A percentile compares a stretch with the other conserved stretches of the same genome.
Evolutionary conservation across 495 filamentous ascomycete genomes (phyloP).

Genomic region (Chaetomium fimeti): DNA sequence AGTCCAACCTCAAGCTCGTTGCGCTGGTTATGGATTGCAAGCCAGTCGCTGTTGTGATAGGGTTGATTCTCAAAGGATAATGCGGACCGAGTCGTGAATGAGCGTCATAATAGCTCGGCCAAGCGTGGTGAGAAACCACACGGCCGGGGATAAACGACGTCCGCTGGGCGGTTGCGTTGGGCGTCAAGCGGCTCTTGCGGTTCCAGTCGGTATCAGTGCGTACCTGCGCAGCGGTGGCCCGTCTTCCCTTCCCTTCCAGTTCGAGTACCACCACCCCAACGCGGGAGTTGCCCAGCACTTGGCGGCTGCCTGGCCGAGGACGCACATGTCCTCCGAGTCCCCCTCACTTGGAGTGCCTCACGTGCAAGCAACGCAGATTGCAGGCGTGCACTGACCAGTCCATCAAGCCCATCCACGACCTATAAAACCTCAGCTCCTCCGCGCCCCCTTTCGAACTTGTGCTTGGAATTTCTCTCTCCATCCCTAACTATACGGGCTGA

Average conservation of each 20-base stretch:
- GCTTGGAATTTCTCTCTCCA: background rate
- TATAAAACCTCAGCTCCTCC: background rate
- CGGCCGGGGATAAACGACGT: background rate
- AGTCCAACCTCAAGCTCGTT: too few relatives aligned
- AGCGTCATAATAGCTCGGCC: background rate
- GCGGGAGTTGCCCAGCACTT: background rate
- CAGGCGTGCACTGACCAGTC: background rate
- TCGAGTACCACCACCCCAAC: too few relatives aligned
- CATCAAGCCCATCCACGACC: too few relatives aligned
- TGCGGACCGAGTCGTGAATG: background rate
- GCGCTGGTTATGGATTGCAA: too few relatives aligned
- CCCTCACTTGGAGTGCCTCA: background rate
- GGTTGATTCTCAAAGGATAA: background rate
- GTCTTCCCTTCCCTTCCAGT: too few relatives aligned
- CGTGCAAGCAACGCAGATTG: background rate
- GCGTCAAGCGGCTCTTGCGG: constrained; percentile 4
- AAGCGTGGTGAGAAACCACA: background rate
- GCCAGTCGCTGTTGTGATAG: background rate
- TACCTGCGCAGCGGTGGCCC: too few relatives aligned
- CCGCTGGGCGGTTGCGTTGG: constrained; percentile 6
- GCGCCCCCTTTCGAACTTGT: background rate
- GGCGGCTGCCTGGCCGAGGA: background rate
- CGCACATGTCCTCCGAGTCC: background rate
- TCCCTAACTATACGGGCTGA: background rate
- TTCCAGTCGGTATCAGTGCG: too few relatives aligned